A percentile compares a stretch with the other conserved stretches of the same genome.
Evolutionary conservation across 768 basidiomycete species (phyloP).

Genomic region (Nidula microcarpa): DNA sequence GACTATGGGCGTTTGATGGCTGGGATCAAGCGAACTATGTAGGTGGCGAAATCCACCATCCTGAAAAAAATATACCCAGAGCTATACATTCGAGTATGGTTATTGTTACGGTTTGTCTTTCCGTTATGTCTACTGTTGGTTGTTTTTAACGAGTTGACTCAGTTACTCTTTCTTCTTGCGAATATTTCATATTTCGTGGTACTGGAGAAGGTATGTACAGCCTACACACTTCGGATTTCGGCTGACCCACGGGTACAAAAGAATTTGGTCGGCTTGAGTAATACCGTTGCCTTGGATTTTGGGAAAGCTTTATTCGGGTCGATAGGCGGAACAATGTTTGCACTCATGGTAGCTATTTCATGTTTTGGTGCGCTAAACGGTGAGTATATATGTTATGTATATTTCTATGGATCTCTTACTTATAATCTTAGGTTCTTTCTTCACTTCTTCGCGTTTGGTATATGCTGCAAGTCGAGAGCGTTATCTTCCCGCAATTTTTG

Average conservation of each 20-base stretch:
- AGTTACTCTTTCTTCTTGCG: slow-evolving; percentile 76
- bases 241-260: slow-evolving; percentile 12
- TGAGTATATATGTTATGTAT: slow-evolving; percentile 15
- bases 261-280: slow-evolving; percentile 71
- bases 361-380: slow-evolving; percentile 96
- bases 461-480: slow-evolving; percentile 87
- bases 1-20: slow-evolving; percentile 94
- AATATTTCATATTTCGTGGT: slow-evolving; percentile 94
- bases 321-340: slow-evolving; percentile 83
- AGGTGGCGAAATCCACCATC: slow-evolving; percentile 81
- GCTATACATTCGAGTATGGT: slow-evolving; percentile 91
- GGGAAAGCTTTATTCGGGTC: slow-evolving; percentile 84
- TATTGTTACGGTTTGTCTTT: slow-evolving; percentile 61
- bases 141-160: slow-evolving; percentile 4
- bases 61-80: slow-evolving; percentile 83
- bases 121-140: not conserved
- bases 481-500: slow-evolving; percentile 83
- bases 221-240: not conserved
- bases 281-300: slow-evolving; percentile 90
- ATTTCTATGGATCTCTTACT: slow-evolving; percentile 4
- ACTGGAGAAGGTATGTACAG: slow-evolving; percentile 63
- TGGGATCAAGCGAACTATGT: slow-evolving; percentile 96
- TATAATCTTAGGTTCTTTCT: slow-evolving; percentile 51
- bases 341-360: slow-evolving; percentile 88
- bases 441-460: slow-evolving; percentile 80